Evolutionary conservation across 345 rosid genomes (phyloP).

Genomic region (Euphorbia lathyris): DNA sequence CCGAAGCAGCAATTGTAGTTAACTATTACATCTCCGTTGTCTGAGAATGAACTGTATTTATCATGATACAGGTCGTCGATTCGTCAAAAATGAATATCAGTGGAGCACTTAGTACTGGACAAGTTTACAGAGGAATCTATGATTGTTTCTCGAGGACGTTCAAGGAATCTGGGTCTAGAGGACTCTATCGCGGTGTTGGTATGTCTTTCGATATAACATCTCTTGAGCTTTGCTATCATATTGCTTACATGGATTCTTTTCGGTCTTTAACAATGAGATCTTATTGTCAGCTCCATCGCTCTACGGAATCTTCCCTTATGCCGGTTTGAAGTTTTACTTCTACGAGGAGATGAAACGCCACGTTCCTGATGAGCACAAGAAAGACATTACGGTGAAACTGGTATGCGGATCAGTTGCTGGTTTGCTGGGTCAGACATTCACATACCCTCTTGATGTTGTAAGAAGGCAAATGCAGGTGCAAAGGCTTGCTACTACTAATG

Average conservation of each 20-base stretch:
- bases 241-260: neutral
- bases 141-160: constrained; percentile 83
- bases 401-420: constrained; percentile 88
- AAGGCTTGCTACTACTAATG: constrained; percentile 45
- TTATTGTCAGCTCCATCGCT: constrained; percentile 73
- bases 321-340: constrained; percentile 96
- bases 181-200: constrained; percentile 96
- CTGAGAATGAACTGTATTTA: constrained; percentile 12
- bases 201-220: constrained; percentile 24
- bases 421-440: constrained; percentile 88
- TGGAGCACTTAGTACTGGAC: constrained; percentile 38
- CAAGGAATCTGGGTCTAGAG: constrained; percentile 68
- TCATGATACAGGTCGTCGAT: constrained; percentile 58
- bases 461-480: constrained; percentile 99
- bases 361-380: constrained; percentile 70
- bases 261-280: constrained; percentile 5
- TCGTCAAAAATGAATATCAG: constrained; percentile 41
- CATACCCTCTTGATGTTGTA: constrained; percentile 94
- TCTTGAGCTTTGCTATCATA: constrained; percentile 7
- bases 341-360: constrained; percentile 93
- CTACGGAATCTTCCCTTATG: constrained; percentile 93
- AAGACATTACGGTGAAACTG: constrained; percentile 65
- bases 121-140: constrained; percentile 57
- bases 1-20: neutral
- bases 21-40: constrained; percentile 3